phyloP scores from a whole-genome alignment of 768 basidiomycete species.

The Basidioascus undulatus region DNA sequence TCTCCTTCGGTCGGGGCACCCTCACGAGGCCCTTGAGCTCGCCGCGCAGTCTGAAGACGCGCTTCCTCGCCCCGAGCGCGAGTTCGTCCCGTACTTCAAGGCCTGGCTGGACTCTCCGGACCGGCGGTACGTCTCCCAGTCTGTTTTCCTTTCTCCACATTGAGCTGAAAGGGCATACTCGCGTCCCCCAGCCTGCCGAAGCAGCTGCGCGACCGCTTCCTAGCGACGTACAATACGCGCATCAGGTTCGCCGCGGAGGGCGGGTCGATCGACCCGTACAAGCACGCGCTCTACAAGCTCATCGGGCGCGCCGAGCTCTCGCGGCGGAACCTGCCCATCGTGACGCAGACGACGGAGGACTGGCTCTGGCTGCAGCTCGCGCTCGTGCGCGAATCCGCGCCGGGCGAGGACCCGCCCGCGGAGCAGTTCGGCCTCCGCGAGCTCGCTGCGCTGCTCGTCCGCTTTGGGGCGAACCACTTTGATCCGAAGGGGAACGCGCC shows the following conservation, averaged over 20 bases:
- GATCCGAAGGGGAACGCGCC: constrained; percentile 33
- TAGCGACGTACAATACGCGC: constrained; percentile 31
- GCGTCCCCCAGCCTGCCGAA: constrained; percentile 15
- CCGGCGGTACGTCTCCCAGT: constrained; percentile 29
- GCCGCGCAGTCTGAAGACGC: constrained; percentile 42
- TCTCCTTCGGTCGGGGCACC: constrained; percentile 64
- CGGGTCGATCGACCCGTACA: constrained; percentile 66
- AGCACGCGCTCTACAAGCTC: constrained; percentile 82
- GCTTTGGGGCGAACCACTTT: constrained; percentile 21
- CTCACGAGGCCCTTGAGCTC: constrained; percentile 54
- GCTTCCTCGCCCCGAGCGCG: constrained; percentile 41
- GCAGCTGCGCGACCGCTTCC: constrained; percentile 35
- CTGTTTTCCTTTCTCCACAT: background rate
- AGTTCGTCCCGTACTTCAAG: constrained; percentile 58
- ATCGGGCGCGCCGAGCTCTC: constrained; percentile 75
- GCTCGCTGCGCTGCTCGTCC: constrained; percentile 16
- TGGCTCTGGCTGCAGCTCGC: constrained; percentile 96
- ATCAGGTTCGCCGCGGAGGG: constrained; percentile 51
- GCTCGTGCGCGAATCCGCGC: constrained; percentile 53
- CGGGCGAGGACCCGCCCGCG: constrained; percentile 34
- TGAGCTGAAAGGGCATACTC: background rate
- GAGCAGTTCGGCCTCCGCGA: constrained; percentile 28
- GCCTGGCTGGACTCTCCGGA: constrained; percentile 63
- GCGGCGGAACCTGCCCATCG: constrained; percentile 50
- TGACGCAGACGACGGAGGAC: constrained; percentile 82